phyloP scores from a whole-genome alignment of 2,329 filamentous ascomycete genomes.

The Diaporthe humulicola region DNA sequence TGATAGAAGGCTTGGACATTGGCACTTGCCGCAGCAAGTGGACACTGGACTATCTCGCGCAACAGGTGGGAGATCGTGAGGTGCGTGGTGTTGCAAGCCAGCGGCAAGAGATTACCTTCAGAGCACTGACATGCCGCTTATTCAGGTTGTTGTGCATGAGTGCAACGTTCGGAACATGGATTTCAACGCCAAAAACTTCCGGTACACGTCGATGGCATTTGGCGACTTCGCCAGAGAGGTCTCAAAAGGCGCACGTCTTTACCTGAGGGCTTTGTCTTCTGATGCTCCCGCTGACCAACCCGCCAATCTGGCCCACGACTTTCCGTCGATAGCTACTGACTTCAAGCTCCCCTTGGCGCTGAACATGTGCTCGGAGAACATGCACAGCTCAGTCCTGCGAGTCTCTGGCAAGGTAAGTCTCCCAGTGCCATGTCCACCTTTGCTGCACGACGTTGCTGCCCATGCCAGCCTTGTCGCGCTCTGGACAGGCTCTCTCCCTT shows the following conservation, averaged over 20 bases:
- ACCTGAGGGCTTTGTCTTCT: conserved; percentile 82
- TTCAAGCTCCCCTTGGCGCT: conserved; percentile 78
- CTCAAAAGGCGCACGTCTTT: conserved; percentile 72
- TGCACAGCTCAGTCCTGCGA: conserved; percentile 83
- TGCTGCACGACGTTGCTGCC: not conserved
- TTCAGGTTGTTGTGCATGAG: conserved; percentile 80
- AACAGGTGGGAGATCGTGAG: conserved; percentile 73
- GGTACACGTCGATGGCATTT: conserved; percentile 78
- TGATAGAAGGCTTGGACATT: conserved; percentile 76
- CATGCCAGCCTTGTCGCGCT: not conserved
- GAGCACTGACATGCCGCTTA: not conserved
- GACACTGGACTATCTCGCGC: conserved; percentile 76
- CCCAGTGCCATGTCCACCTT: not conserved
- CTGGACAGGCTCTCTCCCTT: not conserved
- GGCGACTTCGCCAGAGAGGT: conserved; percentile 74
- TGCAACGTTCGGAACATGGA: conserved; percentile 77
- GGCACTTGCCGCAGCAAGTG: conserved; percentile 77
- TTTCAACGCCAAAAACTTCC: conserved; percentile 87
- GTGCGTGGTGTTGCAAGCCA: conserved; percentile 53
- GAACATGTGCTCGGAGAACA: conserved; percentile 67
- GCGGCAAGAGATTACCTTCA: not conserved
- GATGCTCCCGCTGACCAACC: conserved; percentile 77
- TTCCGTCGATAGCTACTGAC: conserved; percentile 76
- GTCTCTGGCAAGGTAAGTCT: conserved; percentile 79
- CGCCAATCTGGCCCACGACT: conserved; percentile 79